phyloP scores from a whole-genome alignment of 768 basidiomycete genomes.

The Punctularia strigosozonata region DNA sequence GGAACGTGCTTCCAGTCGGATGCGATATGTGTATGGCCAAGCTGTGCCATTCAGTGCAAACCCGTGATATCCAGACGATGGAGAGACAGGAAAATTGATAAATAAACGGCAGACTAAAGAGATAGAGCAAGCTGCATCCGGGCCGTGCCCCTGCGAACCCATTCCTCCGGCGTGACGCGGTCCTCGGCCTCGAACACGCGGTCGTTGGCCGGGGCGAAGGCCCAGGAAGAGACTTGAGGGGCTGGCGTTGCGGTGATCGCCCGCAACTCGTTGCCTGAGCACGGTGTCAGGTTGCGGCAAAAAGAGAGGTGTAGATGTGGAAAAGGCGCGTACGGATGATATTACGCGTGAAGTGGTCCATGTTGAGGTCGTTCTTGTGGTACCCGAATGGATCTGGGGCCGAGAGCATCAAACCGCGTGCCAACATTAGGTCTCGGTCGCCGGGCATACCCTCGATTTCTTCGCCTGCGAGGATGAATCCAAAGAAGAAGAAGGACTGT shows the following conservation, averaged over 20 bases:
- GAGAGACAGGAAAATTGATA: too few species aligned
- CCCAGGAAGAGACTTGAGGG: slow-evolving; percentile 48
- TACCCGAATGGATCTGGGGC: slow-evolving; percentile 41
- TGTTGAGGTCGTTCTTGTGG: slow-evolving; percentile 63
- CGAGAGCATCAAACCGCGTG: slow-evolving; percentile 4
- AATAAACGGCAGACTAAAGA: too few species aligned
- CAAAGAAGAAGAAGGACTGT: slow-evolving; percentile 60
- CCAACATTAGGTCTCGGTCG: slow-evolving; percentile 2
- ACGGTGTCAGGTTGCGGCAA: slow-evolving; percentile 4
- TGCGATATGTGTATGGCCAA: too few species aligned
- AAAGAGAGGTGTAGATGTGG: not conserved
- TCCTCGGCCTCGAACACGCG: slow-evolving; percentile 35
- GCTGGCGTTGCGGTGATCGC: slow-evolving; percentile 49
- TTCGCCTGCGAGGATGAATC: slow-evolving; percentile 62
- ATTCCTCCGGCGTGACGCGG: slow-evolving; percentile 39
- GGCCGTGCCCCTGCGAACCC: slow-evolving; percentile 37
- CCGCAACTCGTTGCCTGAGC: slow-evolving; percentile 44
- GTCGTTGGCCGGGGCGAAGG: slow-evolving; percentile 48
- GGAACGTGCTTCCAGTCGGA: too few species aligned
- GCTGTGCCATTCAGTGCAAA: too few species aligned
- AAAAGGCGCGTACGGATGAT: slow-evolving; percentile 39
- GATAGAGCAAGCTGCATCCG: slow-evolving; percentile 31
- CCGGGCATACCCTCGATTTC: slow-evolving; percentile 55
- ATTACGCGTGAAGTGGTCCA: slow-evolving; percentile 60
- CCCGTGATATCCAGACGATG: too few species aligned